Conservation (phyloP, 2,329 filamentous ascomycete species). For the Calonectria leucothoes region DNA sequence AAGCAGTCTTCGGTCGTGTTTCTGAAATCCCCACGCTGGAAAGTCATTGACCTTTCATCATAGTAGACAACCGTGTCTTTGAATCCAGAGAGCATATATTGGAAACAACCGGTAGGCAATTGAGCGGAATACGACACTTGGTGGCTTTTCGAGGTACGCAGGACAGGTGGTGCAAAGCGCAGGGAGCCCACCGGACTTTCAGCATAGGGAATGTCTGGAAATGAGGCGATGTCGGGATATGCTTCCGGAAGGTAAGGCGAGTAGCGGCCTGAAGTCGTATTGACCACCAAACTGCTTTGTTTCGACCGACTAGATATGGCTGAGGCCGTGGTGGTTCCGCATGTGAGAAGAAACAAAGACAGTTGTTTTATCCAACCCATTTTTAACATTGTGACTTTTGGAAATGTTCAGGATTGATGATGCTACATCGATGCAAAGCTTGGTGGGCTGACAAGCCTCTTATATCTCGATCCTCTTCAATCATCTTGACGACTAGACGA, state of each 20-base stretch:
- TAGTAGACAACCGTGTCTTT: constrained; percentile 17
- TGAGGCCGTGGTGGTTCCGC: neutral
- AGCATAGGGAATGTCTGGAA: constrained; percentile 32
- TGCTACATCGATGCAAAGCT: too few species aligned
- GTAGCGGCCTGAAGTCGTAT: constrained; percentile 33
- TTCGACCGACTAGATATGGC: neutral
- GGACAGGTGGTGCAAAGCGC: constrained; percentile 23
- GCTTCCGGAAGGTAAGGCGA: constrained; percentile 9
- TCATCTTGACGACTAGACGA: too few species aligned
- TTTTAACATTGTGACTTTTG: neutral
- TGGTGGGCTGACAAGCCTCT: neutral
- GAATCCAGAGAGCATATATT: constrained; percentile 20
- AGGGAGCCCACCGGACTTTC: constrained; percentile 23
- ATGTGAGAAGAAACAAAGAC: neutral
- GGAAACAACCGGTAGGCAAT: constrained; percentile 29
- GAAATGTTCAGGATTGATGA: neutral
- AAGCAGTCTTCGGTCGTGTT: constrained; percentile 36
- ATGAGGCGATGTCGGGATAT: constrained; percentile 23
- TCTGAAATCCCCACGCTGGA: constrained; percentile 28
- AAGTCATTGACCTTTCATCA: constrained; percentile 16
- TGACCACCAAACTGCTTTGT: neutral
- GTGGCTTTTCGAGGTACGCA: neutral
- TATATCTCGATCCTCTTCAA: neutral
- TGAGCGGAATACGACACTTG: neutral
- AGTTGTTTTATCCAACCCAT: neutral